Evolutionary conservation across 2,329 filamentous ascomycete species (phyloP).

Genomic region (Epicoccum nigrum): DNA sequence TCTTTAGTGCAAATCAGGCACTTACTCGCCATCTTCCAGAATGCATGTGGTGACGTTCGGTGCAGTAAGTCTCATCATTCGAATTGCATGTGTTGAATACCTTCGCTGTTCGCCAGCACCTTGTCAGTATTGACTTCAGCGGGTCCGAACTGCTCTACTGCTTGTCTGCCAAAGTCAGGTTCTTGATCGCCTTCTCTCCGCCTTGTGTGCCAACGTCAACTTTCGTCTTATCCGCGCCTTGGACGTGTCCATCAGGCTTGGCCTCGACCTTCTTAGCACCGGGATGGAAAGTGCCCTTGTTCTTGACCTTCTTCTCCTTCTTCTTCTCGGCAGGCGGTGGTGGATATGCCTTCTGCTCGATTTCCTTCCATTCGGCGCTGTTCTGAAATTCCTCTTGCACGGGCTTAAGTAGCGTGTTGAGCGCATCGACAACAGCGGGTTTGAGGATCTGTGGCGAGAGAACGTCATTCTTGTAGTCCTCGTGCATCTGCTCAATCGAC

Average conservation of each 20-base stretch:
- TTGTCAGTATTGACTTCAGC: background rate
- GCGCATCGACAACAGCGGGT: conserved; percentile 75
- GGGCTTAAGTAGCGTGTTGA: conserved; percentile 76
- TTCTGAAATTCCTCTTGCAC: conserved; percentile 76
- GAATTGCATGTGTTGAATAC: no score
- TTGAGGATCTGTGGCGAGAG: conserved; percentile 89
- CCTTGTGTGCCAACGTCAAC: conserved; percentile 51
- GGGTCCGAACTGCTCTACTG: conserved; percentile 1
- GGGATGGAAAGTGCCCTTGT: conserved; percentile 72
- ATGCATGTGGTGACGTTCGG: no score
- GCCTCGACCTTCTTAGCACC: conserved; percentile 45
- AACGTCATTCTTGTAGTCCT: conserved; percentile 81
- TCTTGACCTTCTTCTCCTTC: conserved; percentile 76
- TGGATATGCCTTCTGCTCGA: conserved; percentile 82
- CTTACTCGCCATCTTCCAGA: no score
- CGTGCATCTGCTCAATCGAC: conserved; percentile 74
- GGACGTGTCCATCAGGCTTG: conserved; percentile 54
- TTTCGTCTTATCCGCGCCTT: conserved; percentile 50
- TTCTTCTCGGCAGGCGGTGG: conserved; percentile 64
- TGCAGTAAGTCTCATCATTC: no score
- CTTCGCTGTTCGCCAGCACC: no score
- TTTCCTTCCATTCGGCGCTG: conserved; percentile 78
- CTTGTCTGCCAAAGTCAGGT: conserved; percentile 41
- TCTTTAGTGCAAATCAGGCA: no score
- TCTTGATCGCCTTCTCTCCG: conserved; percentile 42